Percentiles rank a stretch among this genome's conserved stretches.
phyloP scores from a whole-genome alignment of 371 early-diverging fungal genomes.

The Mucor saturninus region DNA sequence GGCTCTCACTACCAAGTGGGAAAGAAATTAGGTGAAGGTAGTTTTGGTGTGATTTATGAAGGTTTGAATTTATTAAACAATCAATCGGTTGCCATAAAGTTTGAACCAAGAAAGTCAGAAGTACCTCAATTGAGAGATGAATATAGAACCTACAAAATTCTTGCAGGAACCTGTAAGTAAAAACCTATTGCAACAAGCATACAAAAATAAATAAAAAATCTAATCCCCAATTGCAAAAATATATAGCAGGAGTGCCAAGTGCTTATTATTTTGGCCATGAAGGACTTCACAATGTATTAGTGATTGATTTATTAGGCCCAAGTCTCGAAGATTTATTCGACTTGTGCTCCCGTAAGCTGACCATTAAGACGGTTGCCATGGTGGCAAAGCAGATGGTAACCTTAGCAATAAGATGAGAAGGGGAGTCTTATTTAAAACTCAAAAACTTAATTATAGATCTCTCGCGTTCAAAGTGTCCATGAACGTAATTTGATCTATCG shows the following conservation, averaged over 20 bases:
- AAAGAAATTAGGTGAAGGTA: constrained; percentile 95
- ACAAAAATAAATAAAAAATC: background rate
- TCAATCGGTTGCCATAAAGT: constrained; percentile 85
- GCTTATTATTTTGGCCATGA: constrained; percentile 97
- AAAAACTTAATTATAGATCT: constrained; percentile 13
- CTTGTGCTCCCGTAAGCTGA: constrained; percentile 89
- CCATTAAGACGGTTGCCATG: constrained; percentile 95
- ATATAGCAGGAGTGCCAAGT: constrained; percentile 80
- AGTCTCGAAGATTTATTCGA: constrained; percentile 98
- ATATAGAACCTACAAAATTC: constrained; percentile 83
- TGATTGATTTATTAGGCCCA: constrained; percentile 98
- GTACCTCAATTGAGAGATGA: constrained; percentile 91
- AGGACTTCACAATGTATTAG: constrained; percentile 94
- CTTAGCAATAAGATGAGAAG: background rate
- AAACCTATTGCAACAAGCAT: background rate
- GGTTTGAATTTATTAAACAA: constrained; percentile 81
- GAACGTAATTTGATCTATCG: constrained; percentile 96
- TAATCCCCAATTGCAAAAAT: constrained; percentile 22
- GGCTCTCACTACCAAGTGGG: constrained; percentile 96
- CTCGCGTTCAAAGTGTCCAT: constrained; percentile 92
- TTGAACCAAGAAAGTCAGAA: constrained; percentile 84
- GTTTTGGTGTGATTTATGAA: constrained; percentile 97
- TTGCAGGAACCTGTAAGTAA: constrained; percentile 67
- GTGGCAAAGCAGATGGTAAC: constrained; percentile 95
- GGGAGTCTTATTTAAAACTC: background rate